Evolutionary conservation across 495 filamentous ascomycete genomes (phyloP), one percentile per base, ranked within the genome.

Genomic region (Saxophila tyrrhenica): DNA sequence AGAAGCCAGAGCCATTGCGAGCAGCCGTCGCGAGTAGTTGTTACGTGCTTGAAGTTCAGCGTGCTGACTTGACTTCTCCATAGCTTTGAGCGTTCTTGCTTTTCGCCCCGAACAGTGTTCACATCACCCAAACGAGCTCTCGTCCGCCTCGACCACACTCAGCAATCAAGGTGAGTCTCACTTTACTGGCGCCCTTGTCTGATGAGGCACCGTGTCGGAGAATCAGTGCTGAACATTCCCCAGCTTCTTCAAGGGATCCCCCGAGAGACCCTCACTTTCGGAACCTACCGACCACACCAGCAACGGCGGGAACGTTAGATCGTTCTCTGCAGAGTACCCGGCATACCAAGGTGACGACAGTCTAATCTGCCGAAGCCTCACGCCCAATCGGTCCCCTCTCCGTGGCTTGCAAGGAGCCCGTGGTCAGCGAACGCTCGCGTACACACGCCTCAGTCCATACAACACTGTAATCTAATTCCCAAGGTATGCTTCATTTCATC

Each of bases 241-340:
- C 55, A 57, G 54, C 32, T 44, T 53, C 20, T 50, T 25, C 56
- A 50, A 54, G 51, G 39, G 25, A 55, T 39, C 56, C 56, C 51
- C 44, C 42, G 50, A 48, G 25, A 54, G 50, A 35, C 48, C 13
- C 10, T 25, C 20, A 17, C 7, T 25, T 35, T 8, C 57, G 57
- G 52, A 25, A 51, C 57, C 24, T 43, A 47, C 51, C 57, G 50
- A 52, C 41, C 35, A 8, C 50, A 48, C 17, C 57, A 42, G 41
- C 54, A 56, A 59, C 50, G 47, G 68, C 56, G 65, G 68, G 68
- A 59, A 58, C 68, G 68, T 70, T 70, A 66, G 63, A 58, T 69
- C 68, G 66, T 67, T 65, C 63, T 70, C 63, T 69, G 63, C 68
- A 58, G 39, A 52, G 25, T 49, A 38, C 59, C 16, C 48, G 53